These are phyloP conservation scores for Microstegium vimineum DNA, from an alignment of 176 grass and related monocot species.

Conservation along the genomic window DNA sequence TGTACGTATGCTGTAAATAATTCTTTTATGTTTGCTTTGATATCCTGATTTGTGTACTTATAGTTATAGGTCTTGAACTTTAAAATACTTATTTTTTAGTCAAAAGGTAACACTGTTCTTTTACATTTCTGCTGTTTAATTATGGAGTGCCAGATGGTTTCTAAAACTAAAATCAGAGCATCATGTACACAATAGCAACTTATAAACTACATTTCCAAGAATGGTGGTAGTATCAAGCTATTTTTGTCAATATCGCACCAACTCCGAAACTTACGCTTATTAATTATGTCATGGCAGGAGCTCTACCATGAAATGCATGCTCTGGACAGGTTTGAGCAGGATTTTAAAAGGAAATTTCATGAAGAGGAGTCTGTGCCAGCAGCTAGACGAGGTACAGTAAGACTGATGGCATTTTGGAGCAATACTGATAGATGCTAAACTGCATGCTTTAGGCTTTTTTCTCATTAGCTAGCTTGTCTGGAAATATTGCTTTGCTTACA, in stretches of 20 bases:
- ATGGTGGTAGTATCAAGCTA: not conserved
- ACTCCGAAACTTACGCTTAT: slow-evolving; percentile 25
- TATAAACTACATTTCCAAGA: not conserved
- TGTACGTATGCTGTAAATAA: slow-evolving; percentile 42
- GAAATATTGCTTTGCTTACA: not conserved
- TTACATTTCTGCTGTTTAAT: not conserved
- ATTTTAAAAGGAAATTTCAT: slow-evolving; percentile 78
- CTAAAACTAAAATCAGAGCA: not conserved
- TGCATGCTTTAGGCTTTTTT: not conserved
- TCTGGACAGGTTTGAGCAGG: slow-evolving; percentile 84
- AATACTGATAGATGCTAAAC: not conserved
- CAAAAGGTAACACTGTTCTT: not conserved
- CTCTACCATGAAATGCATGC: slow-evolving; percentile 93
- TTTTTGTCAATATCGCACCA: not conserved
- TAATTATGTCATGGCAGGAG: slow-evolving; percentile 50
- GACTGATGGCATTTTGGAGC: not conserved
- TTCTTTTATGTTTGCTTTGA: not conserved
- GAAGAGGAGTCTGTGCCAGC: slow-evolving; percentile 72
- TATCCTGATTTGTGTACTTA: not conserved
- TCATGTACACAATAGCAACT: not conserved
- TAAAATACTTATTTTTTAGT: not conserved
- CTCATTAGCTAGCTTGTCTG: not conserved
- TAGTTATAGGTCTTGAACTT: not conserved
- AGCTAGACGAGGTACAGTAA: slow-evolving; percentile 56
- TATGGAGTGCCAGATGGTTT: not conserved